phyloP scores from a whole-genome alignment of 257 asterid species.

The Knoxia roxburghii region DNA sequence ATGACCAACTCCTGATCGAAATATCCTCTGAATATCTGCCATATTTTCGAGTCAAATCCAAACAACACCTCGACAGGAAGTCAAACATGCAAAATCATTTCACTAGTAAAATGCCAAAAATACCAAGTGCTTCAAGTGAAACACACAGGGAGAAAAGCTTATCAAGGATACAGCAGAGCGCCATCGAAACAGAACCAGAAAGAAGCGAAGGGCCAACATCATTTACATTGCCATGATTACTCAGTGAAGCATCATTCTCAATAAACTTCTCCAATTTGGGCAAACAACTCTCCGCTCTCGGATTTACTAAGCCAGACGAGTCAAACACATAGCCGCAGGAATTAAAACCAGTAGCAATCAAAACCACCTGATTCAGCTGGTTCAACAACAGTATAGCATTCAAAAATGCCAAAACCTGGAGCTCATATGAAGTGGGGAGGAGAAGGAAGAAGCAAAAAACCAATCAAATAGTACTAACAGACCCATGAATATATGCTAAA shows the following conservation, averaged over 20 bases:
- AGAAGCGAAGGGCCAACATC: slow-evolving; percentile 73
- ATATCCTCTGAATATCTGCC: slow-evolving; percentile 76
- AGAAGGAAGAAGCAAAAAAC: background rate
- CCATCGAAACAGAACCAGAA: slow-evolving; percentile 93
- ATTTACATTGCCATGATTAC: slow-evolving; percentile 40
- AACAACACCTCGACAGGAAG: slow-evolving; percentile 21
- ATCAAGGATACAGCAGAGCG: slow-evolving; percentile 85
- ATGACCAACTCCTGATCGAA: slow-evolving; percentile 82
- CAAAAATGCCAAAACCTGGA: slow-evolving; percentile 75
- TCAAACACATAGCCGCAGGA: slow-evolving; percentile 69
- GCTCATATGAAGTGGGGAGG: background rate
- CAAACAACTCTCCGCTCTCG: slow-evolving; percentile 62
- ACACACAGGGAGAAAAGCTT: background rate
- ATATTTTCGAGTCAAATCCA: slow-evolving; percentile 35
- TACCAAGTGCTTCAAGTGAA: background rate
- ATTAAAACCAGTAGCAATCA: slow-evolving; percentile 73
- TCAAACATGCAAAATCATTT: slow-evolving; percentile 1
- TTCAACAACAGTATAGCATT: slow-evolving; percentile 66
- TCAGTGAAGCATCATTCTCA: slow-evolving; percentile 55
- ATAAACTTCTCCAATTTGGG: slow-evolving; percentile 69
- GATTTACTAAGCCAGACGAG: slow-evolving; percentile 50
- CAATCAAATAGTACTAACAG: background rate
- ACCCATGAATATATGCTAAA: background rate
- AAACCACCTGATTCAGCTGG: slow-evolving; percentile 82
- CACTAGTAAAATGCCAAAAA: background rate